A percentile compares a stretch with the other conserved stretches of the same genome.
These are phyloP conservation scores for Hura crepitans DNA, from an alignment of 441 rosid species.

Conservation along the genomic window DNA sequence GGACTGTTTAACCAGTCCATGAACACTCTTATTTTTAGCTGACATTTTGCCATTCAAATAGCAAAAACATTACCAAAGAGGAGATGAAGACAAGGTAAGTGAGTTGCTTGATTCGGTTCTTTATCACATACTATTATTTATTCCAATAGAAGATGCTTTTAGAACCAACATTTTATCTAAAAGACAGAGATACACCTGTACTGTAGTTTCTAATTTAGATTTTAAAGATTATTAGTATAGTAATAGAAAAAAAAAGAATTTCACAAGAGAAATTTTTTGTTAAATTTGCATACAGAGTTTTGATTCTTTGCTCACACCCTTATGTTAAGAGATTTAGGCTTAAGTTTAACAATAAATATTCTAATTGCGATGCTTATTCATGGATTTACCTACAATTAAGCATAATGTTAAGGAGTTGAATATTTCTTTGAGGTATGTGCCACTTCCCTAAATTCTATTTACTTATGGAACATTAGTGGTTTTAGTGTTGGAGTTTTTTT, in stretches of 20 bases:
- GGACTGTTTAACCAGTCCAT: too few species aligned
- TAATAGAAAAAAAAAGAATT: not conserved
- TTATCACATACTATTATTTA: too few species aligned
- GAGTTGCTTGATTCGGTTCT: too few species aligned
- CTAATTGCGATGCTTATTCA: not conserved
- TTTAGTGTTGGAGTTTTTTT: not conserved
- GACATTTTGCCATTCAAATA: too few species aligned
- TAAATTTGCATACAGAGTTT: not conserved
- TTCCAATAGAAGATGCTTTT: too few species aligned
- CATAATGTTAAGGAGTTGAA: not conserved
- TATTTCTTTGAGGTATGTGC: not conserved
- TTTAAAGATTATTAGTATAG: not conserved
- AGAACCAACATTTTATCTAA: not conserved
- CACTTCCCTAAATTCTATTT: not conserved
- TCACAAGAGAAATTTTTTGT: not conserved
- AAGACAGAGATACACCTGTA: not conserved
- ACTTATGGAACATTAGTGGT: not conserved
- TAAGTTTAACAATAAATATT: not conserved
- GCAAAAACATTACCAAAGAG: too few species aligned
- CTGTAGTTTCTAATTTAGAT: not conserved
- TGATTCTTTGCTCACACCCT: not conserved
- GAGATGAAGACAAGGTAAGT: too few species aligned
- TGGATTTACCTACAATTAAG: not conserved
- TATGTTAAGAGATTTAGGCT: not conserved
- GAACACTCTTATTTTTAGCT: too few species aligned